phyloP scores from a whole-genome alignment of 257 asterid species.

The Solanum okadae region DNA sequence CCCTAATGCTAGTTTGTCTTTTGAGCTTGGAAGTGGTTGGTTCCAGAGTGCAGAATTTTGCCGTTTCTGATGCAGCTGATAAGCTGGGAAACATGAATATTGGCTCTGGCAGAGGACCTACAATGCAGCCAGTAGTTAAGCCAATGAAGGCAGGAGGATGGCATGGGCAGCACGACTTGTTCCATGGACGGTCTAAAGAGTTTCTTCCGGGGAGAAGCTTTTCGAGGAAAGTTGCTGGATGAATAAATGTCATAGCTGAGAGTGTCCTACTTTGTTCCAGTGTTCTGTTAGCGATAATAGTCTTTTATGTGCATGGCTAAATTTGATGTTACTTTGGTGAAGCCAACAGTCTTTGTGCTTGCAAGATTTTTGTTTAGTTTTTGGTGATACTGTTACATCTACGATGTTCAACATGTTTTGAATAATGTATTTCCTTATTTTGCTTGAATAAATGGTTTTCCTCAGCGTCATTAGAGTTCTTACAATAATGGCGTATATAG shows the following conservation, averaged over 20 bases:
- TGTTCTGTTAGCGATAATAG: neutral
- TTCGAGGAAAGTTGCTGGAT: constrained; percentile 62
- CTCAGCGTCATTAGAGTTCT: no score
- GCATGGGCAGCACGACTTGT: constrained; percentile 40
- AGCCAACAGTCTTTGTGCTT: neutral
- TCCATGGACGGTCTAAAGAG: constrained; percentile 46
- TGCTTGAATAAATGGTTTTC: neutral
- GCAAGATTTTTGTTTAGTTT: neutral
- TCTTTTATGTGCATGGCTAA: neutral
- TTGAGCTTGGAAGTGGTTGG: constrained; percentile 14
- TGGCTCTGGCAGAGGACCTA: constrained; percentile 32
- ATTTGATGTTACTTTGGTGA: neutral
- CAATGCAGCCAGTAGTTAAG: constrained; percentile 34
- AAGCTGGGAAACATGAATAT: constrained; percentile 51
- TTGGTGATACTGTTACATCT: neutral
- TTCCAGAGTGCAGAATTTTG: constrained; percentile 22
- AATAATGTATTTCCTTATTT: neutral
- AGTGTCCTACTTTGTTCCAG: neutral
- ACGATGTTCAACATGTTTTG: neutral
- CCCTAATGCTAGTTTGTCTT: neutral
- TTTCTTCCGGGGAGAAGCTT: constrained; percentile 45
- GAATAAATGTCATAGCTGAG: neutral
- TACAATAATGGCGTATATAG: neutral
- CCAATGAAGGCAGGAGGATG: constrained; percentile 79
- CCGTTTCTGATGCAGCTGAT: constrained; percentile 37